phyloP scores from a whole-genome alignment of 2,329 filamentous ascomycete genomes.

The Neonectria neomacrospora region DNA sequence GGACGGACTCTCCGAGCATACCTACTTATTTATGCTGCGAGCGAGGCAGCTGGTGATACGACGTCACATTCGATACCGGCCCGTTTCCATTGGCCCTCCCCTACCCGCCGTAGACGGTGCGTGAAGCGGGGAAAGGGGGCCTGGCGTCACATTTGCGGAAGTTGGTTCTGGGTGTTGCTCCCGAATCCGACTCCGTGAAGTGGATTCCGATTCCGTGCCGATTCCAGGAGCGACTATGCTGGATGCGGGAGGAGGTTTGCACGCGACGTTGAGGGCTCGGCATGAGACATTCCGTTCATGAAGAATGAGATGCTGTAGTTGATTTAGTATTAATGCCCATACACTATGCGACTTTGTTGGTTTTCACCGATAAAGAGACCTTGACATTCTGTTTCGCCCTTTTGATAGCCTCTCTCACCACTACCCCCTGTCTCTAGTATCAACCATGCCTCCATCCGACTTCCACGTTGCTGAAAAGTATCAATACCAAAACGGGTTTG shows the following conservation, averaged over 20 bases:
- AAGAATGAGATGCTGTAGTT: background rate
- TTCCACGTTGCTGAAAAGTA: constrained; percentile 18
- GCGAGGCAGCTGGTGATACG: too few species aligned
- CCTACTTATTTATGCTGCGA: background rate
- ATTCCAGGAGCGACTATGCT: constrained; percentile 16
- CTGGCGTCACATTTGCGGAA: background rate
- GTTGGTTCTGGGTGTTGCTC: background rate
- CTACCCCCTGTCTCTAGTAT: too few species aligned
- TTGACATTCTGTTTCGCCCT: background rate
- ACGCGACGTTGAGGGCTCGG: background rate
- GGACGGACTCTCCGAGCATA: background rate
- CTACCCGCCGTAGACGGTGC: background rate
- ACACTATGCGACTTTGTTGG: background rate
- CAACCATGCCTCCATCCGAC: constrained; percentile 4
- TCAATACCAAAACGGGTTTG: constrained; percentile 23
- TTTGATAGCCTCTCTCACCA: background rate
- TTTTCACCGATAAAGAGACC: background rate
- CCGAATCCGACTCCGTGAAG: constrained; percentile 17
- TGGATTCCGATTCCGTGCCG: constrained; percentile 26
- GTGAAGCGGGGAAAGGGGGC: background rate
- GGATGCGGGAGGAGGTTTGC: background rate
- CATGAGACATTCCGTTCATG: background rate
- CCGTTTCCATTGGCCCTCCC: background rate
- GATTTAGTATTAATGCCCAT: too few species aligned
- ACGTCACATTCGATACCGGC: background rate